Evolutionary conservation across 768 basidiomycete species (phyloP), one percentile per base, ranked within the genome.

Genomic region (Pholiota molesta): DNA sequence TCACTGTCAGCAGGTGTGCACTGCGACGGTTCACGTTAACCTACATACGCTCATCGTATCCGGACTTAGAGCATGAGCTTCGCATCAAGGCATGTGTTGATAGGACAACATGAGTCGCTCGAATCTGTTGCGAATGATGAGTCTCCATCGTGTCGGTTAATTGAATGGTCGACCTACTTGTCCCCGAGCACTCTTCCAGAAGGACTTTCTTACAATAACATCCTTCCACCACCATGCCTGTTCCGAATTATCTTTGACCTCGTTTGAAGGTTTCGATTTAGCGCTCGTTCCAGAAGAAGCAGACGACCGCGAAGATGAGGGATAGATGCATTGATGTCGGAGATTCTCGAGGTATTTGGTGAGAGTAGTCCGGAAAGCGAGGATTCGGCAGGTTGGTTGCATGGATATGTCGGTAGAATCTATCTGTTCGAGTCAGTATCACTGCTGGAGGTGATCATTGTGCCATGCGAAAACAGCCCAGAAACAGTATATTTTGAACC

Each of bases 221-320:
- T 84, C 81, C 68, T 78, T 83, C 86, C 86, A 87, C 85, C 85
- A 86, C 79, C 75, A 79, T 28, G 63, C 67, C 13, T 13, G 65
- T 55, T 37, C 55, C 55, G n/a, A 29, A 42, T n/a, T n/a, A n/a
- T 56, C 39, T 31, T 59, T 65, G 65, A 71, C 62, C 6, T 45
- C 57, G 11, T 5, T 23, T 11, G 23, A 19, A 10, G 47, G 11
- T 26, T 58, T 47, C 21, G 45, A 13, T 49, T 60, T 60, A 14
- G 76, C 70, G 55, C 5, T 49, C 11, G 23, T 26, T 13, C 3
- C 19, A 28, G 47, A 49, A n/a, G n/a, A n/a, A 21, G 23, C 8
- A 14, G 47, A n/a, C 23, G 21, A 10, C 11, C 47, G 47, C 14
- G 47, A 23, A 49, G 47, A 49, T 8, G 47, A 10, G 2, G 47